Evolutionary conservation across 2,329 filamentous ascomycete genomes (phyloP).

Genomic region (Ophiostoma sp.): DNA sequence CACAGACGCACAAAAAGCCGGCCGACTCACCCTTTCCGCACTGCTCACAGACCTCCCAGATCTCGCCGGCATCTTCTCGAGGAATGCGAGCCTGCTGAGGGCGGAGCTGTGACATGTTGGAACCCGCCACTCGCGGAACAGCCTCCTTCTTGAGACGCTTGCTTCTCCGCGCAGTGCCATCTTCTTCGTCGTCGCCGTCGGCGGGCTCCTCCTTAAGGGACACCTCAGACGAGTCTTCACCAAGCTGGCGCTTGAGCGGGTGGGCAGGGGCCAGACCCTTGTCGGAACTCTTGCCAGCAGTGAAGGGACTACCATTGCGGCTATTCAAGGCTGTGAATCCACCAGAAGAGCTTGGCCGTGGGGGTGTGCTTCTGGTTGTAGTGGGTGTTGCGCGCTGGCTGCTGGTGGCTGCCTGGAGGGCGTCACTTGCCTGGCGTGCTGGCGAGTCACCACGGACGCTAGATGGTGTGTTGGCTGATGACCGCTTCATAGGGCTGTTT

Average conservation of each 20-base stretch:
- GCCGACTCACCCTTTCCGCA: slow-evolving; percentile 75
- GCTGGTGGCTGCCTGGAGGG: slow-evolving; percentile 45
- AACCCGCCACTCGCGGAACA: slow-evolving; percentile 84
- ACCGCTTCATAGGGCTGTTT: slow-evolving; percentile 65
- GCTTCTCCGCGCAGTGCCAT: slow-evolving; percentile 70
- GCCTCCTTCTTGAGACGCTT: slow-evolving; percentile 84
- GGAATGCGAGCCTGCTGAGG: slow-evolving; percentile 66
- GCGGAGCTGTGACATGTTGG: slow-evolving; percentile 91
- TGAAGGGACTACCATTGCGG: slow-evolving; percentile 56
- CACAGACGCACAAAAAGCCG: slow-evolving; percentile 70
- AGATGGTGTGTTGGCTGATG: slow-evolving; percentile 54
- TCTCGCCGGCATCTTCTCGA: slow-evolving; percentile 46
- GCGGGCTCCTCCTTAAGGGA: slow-evolving; percentile 44
- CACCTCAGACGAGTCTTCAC: slow-evolving; percentile 50
- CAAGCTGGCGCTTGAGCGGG: slow-evolving; percentile 68
- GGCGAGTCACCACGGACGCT: slow-evolving; percentile 62
- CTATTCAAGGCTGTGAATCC: slow-evolving; percentile 69
- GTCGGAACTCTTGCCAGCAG: slow-evolving; percentile 47
- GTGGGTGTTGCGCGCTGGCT: slow-evolving; percentile 43
- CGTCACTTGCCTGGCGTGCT: slow-evolving; percentile 52
- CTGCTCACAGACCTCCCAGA: slow-evolving; percentile 68
- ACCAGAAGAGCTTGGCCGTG: slow-evolving; percentile 49
- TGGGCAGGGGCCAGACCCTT: slow-evolving; percentile 46
- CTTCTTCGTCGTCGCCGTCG: slow-evolving; percentile 54
- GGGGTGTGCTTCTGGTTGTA: slow-evolving; percentile 42